Evolutionary conservation across 139 green algal species (phyloP).

Genomic region (Micractinium sp.): DNA sequence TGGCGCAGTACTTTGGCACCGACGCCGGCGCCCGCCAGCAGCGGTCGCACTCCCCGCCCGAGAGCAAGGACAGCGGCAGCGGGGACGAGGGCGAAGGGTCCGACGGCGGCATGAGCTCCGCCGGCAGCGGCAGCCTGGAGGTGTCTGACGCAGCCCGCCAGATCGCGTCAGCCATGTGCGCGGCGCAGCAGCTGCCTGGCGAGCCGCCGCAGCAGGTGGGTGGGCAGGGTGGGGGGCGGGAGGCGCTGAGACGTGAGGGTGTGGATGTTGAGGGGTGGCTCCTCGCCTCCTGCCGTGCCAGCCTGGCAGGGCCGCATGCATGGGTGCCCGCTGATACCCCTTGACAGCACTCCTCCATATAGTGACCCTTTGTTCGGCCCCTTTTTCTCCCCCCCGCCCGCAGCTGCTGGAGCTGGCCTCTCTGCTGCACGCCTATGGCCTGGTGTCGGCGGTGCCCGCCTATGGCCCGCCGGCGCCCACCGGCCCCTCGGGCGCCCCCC

Average conservation of each 20-base stretch:
- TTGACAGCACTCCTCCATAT: background rate
- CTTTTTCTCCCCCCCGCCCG: background rate
- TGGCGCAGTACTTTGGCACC: constrained; percentile 29
- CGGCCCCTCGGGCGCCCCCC: background rate
- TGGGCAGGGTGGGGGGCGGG: background rate
- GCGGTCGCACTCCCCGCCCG: constrained; percentile 17
- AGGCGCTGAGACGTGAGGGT: background rate
- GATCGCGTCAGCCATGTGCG: constrained; percentile 32
- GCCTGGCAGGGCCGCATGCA: background rate
- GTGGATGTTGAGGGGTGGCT: background rate
- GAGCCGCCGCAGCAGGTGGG: constrained; percentile 35
- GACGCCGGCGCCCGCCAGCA: constrained; percentile 6
- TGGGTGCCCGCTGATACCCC: no score
- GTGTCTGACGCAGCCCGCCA: constrained; percentile 17
- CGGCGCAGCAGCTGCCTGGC: constrained; percentile 37
- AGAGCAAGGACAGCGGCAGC: constrained; percentile 20
- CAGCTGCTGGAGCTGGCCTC: constrained; percentile 48
- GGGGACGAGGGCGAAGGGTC: constrained; percentile 18
- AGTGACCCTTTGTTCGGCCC: background rate
- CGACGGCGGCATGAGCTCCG: constrained; percentile 6
- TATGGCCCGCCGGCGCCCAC: background rate
- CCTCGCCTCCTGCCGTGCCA: background rate
- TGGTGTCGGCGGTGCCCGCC: background rate
- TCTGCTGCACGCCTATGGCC: constrained; percentile 34
- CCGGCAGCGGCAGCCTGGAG: constrained; percentile 24